phyloP scores from a whole-genome alignment of 1,139 yeast genomes.

The Pichia sp. region DNA sequence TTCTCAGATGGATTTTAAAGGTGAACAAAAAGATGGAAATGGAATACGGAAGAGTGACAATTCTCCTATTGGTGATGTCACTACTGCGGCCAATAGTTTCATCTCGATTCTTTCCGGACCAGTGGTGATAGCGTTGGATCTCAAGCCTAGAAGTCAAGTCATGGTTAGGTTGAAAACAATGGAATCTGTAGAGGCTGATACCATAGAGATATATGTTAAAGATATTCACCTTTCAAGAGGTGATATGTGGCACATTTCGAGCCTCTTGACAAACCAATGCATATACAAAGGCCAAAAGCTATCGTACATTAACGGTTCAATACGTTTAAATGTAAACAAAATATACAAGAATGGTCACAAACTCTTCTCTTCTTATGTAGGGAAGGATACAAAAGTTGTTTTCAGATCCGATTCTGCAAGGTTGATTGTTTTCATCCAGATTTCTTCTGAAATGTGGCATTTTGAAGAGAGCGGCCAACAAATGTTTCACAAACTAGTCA shows the following conservation, averaged over 20 bases:
- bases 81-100: conserved; percentile 4
- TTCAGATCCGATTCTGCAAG: conserved; percentile 90
- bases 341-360: conserved; percentile 68
- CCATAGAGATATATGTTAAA: conserved; percentile 73
- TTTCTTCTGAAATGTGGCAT: conserved; percentile 96
- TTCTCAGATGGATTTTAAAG: conserved; percentile 1
- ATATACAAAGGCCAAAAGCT: conserved; percentile 62
- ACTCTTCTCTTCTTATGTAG: conserved; percentile 57
- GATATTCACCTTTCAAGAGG: conserved; percentile 83
- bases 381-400: conserved; percentile 68
- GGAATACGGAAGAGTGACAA: neutral
- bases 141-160: conserved; percentile 61
- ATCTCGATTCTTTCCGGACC: conserved; percentile 56
- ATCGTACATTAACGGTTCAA: conserved; percentile 49
- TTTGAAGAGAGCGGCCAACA: conserved; percentile 96
- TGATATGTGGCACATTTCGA: conserved; percentile 85
- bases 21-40: conserved; percentile 1
- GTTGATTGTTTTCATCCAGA: conserved; percentile 74
- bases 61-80: neutral
- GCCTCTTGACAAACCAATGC: conserved; percentile 55
- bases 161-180: conserved; percentile 47
- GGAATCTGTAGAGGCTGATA: conserved; percentile 59
- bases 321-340: conserved; percentile 56
- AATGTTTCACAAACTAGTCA: conserved; percentile 85
- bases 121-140: conserved; percentile 52